Conservation (phyloP, 2,329 filamentous ascomycete species). For the Conoideocrella luteorostrata region DNA sequence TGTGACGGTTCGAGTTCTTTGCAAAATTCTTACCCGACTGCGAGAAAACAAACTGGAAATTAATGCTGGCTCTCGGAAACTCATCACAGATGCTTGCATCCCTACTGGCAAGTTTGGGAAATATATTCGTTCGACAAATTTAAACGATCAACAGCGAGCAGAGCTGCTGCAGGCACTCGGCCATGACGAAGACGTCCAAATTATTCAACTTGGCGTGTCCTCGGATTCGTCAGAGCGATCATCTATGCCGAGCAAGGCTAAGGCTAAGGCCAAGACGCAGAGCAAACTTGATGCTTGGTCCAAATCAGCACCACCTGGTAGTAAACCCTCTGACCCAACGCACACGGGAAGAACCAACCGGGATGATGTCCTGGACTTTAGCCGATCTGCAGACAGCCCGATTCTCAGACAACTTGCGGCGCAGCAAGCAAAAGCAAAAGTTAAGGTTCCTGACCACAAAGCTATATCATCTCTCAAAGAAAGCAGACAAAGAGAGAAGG, state of each 20-base stretch:
- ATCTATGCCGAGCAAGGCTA: slow-evolving; percentile 22
- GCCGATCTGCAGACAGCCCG: slow-evolving; percentile 40
- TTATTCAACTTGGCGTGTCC: slow-evolving; percentile 34
- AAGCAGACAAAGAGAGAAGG: slow-evolving; percentile 66
- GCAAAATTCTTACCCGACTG: slow-evolving; percentile 78
- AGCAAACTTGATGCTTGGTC: slow-evolving; percentile 57
- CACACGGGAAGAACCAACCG: slow-evolving; percentile 30
- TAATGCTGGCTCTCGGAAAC: slow-evolving; percentile 49
- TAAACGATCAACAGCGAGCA: slow-evolving; percentile 76
- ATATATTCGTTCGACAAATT: slow-evolving; percentile 65
- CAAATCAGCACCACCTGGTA: slow-evolving; percentile 35
- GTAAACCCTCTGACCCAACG: slow-evolving; percentile 18
- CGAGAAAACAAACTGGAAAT: slow-evolving; percentile 70
- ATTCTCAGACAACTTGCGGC: slow-evolving; percentile 41
- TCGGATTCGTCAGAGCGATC: slow-evolving; percentile 15
- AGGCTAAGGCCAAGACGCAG: slow-evolving; percentile 45
- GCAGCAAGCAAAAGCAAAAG: slow-evolving; percentile 23
- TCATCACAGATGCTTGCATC: slow-evolving; percentile 62
- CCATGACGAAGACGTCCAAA: slow-evolving; percentile 48
- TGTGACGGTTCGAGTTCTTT: slow-evolving; percentile 74
- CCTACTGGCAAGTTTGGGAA: slow-evolving; percentile 45
- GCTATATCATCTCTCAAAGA: slow-evolving; percentile 51
- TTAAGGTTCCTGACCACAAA: slow-evolving; percentile 28
- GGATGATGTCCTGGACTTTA: slow-evolving; percentile 41
- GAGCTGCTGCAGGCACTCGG: slow-evolving; percentile 63